These are phyloP conservation scores for Solanum sparsipilum DNA, from an alignment of 257 asterid genomes.

Conservation along the genomic window DNA sequence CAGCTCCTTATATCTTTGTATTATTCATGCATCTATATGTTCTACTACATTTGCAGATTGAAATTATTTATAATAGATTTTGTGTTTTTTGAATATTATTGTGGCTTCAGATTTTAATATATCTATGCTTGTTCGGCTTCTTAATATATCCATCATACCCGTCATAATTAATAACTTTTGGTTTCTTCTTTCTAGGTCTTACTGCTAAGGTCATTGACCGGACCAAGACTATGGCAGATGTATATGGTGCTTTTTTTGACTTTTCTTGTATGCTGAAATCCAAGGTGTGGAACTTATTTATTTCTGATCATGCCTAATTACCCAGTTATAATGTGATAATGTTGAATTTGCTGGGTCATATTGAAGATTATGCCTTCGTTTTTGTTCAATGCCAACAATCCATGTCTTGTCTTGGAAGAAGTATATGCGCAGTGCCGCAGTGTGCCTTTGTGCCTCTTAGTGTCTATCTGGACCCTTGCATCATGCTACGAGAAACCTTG, in stretches of 20 bases:
- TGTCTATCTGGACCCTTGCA: not conserved
- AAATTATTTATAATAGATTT: not conserved
- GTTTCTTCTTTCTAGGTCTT: slow-evolving; percentile 48
- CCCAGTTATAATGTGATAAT: not conserved
- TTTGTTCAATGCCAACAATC: not conserved
- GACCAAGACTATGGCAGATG: slow-evolving; percentile 74
- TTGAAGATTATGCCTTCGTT: not conserved
- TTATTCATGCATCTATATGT: not conserved
- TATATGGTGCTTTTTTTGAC: slow-evolving; percentile 87
- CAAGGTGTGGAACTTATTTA: slow-evolving; percentile 48
- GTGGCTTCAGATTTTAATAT: not conserved
- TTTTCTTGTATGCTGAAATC: slow-evolving; percentile 75
- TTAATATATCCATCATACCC: not conserved
- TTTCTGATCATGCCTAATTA: not conserved
- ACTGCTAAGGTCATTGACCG: slow-evolving; percentile 79
- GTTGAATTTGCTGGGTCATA: not conserved
- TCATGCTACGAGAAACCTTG: not conserved
- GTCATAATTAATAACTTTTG: not conserved
- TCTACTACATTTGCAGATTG: not conserved
- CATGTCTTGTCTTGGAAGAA: not conserved
- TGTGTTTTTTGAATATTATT: not conserved
- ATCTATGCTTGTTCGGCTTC: not conserved
- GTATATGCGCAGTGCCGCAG: not conserved
- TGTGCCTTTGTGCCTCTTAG: not conserved
- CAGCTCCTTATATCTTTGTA: not conserved